Evolutionary conservation across 148 eudicot genomes (phyloP).

Genomic region (Chenopodium formosanum): DNA sequence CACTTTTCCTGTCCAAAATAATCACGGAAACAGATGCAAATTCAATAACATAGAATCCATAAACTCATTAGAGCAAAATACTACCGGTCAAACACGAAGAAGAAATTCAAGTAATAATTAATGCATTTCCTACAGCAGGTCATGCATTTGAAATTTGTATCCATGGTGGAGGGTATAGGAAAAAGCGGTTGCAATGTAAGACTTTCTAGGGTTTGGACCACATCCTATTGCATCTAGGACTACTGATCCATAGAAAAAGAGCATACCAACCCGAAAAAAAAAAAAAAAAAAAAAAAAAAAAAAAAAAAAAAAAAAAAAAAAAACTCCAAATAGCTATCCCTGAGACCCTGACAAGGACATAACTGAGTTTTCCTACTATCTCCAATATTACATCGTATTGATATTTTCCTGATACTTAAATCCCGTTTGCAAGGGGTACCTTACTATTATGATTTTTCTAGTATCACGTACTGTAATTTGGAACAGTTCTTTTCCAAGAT

Average conservation of each 20-base stretch:
- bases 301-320: too few species aligned
- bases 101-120: neutral
- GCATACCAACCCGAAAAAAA: too few species aligned
- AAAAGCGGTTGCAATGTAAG: neutral
- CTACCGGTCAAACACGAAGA: neutral
- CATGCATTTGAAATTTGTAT: neutral
- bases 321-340: too few species aligned
- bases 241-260: too few species aligned
- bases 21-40: neutral
- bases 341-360: neutral
- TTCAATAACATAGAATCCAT: neutral
- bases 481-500: too few species aligned
- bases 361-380: neutral
- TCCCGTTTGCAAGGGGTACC: too few species aligned
- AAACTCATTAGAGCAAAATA: neutral
- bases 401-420: too few species aligned
- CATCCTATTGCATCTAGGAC: too few species aligned
- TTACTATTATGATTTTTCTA: too few species aligned
- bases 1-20: constrained; percentile 70
- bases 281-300: too few species aligned
- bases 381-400: neutral
- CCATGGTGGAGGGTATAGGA: neutral
- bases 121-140: neutral
- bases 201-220: neutral
- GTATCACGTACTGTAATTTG: too few species aligned